Conservation (phyloP, 1,284 basidiomycete genomes). For the Heterobasidion irregulare region DNA sequence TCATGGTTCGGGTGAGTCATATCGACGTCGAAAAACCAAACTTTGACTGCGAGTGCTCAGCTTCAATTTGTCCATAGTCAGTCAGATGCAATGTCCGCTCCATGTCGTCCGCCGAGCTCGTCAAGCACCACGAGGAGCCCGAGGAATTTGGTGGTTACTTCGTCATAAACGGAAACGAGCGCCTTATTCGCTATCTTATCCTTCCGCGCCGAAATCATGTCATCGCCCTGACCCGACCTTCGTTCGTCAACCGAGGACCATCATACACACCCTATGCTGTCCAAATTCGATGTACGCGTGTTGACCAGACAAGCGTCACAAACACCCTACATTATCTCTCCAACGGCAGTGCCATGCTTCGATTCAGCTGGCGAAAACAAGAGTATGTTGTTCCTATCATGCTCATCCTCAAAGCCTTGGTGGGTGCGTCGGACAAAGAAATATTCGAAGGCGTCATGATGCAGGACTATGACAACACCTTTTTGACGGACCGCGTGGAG, state of each 20-base stretch:
- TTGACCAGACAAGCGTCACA: constrained; percentile 87
- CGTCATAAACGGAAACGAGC: constrained; percentile 98
- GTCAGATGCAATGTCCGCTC: constrained; percentile 86
- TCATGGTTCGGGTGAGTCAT: constrained; percentile 88
- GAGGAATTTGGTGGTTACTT: constrained; percentile 99
- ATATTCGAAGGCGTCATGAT: constrained; percentile 98
- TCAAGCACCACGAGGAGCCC: constrained; percentile 89
- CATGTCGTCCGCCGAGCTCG: constrained; percentile 83
- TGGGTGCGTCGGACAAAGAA: constrained; percentile 93
- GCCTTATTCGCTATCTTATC: constrained; percentile 95
- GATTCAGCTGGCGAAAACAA: constrained; percentile 97
- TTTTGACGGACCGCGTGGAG: constrained; percentile 96
- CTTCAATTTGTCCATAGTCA: constrained; percentile 45
- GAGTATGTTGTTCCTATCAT: constrained; percentile 99
- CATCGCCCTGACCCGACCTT: constrained; percentile 78
- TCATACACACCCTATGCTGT: constrained; percentile 94
- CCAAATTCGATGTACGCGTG: constrained; percentile 90
- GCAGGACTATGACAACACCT: constrained; percentile 96
- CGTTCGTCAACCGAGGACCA: constrained; percentile 88
- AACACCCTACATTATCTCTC: constrained; percentile 97
- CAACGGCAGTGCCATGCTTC: constrained; percentile 91
- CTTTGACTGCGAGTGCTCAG: neutral
- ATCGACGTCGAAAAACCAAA: too few relatives aligned
- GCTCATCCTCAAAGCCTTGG: constrained; percentile 92
- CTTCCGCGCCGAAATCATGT: constrained; percentile 87